phyloP scores from a whole-genome alignment of 305 asterid species.

The Stenogyne calaminthoides region DNA sequence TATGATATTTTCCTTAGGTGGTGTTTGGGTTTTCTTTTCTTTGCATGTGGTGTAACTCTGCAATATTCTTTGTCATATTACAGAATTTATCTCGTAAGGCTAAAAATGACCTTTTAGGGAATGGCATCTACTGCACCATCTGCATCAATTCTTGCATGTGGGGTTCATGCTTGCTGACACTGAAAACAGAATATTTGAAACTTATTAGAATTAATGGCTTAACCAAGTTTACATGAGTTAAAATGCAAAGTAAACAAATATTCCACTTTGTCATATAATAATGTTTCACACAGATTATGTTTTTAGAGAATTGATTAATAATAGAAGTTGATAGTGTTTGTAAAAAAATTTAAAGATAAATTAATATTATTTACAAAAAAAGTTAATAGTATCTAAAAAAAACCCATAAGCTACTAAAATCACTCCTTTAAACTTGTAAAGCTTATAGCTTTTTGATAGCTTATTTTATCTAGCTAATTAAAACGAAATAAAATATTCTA shows the following conservation, averaged over 20 bases:
- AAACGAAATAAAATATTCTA: too few relatives aligned
- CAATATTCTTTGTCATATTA: conserved; percentile 38
- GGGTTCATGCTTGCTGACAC: conserved; percentile 54
- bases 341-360: too few relatives aligned
- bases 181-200: conserved; percentile 40
- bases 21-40: conserved; percentile 23
- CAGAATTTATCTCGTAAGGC: conserved; percentile 18
- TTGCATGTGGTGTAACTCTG: conserved; percentile 35
- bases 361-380: too few relatives aligned
- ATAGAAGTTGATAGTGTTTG: too few relatives aligned
- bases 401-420: too few relatives aligned
- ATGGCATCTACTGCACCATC: conserved; percentile 45
- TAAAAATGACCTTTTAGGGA: conserved; percentile 39
- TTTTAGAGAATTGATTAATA: too few relatives aligned
- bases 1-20: not conserved
- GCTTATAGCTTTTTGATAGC: too few relatives aligned
- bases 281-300: too few relatives aligned
- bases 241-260: conserved; percentile 31
- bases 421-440: too few relatives aligned
- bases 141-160: conserved; percentile 27
- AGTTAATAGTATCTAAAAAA: too few relatives aligned
- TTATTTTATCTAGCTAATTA: too few relatives aligned
- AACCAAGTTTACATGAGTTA: conserved; percentile 26
- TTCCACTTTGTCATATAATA: too few relatives aligned
- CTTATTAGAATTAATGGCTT: conserved; percentile 32